Evolutionary conservation across 768 basidiomycete genomes (phyloP).

Genomic region (Strobilomyces echinocephalus): DNA sequence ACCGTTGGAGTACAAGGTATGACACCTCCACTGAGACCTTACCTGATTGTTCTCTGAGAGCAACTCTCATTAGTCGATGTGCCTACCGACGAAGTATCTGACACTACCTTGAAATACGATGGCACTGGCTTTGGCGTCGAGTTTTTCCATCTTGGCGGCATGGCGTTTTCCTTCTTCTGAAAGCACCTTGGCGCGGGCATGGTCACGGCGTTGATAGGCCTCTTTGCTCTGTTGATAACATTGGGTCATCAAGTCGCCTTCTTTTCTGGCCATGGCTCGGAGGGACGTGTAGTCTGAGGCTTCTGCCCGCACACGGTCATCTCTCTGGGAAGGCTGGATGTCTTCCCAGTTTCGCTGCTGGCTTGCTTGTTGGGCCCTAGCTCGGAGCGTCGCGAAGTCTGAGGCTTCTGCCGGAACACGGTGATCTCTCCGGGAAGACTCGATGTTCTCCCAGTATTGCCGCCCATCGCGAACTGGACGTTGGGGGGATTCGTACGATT

Average conservation of each 20-base stretch:
- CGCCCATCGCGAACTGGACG: conserved; percentile 4
- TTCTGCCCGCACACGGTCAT: not conserved
- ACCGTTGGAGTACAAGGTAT: not conserved
- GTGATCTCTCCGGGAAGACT: not conserved
- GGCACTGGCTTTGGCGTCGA: conserved; percentile 76
- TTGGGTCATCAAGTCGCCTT: conserved; percentile 70
- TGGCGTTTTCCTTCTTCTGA: conserved; percentile 77
- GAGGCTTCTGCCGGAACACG: conserved; percentile 17
- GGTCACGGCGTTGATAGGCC: conserved; percentile 69
- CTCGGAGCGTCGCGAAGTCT: conserved; percentile 44
- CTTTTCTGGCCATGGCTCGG: conserved; percentile 67
- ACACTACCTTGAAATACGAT: conserved; percentile 69
- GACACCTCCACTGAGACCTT: not conserved
- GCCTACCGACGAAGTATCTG: conserved; percentile 8
- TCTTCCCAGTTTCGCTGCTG: conserved; percentile 1
- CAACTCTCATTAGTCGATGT: not conserved
- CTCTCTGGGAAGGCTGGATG: not conserved
- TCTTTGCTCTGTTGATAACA: conserved; percentile 63
- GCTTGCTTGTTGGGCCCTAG: conserved; percentile 70
- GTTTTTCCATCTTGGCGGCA: conserved; percentile 63
- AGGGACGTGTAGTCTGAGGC: conserved; percentile 49
- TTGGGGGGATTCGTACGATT: not conserved
- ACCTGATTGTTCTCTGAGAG: conserved; percentile 72
- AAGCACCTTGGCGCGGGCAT: conserved; percentile 73
- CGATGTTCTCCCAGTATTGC: conserved; percentile 1